Conservation (phyloP, 208 protist species). For the Naegleria lovaniensis region DNA sequence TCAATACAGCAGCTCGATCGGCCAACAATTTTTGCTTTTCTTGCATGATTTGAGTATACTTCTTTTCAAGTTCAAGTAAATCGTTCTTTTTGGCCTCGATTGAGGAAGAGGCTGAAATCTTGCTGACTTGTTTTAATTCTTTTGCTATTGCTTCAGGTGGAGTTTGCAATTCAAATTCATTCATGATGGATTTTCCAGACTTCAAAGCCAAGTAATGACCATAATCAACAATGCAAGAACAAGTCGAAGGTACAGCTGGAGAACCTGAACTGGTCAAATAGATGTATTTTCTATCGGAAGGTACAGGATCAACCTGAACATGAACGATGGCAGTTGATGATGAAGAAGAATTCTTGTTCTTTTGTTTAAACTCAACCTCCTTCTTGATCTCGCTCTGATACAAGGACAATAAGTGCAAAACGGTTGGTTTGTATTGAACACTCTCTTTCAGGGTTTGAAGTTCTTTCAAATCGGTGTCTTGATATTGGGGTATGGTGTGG, state of each 20-base stretch:
- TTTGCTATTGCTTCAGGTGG: not conserved
- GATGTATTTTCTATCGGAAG: not conserved
- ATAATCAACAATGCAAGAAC: not conserved
- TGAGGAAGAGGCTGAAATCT: not conserved
- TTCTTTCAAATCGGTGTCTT: not conserved
- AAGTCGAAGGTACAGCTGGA: not conserved
- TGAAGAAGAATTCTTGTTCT: not conserved
- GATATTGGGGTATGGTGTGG: not conserved
- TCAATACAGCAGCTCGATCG: not conserved
- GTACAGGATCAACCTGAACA: not conserved
- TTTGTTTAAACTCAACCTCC: not conserved
- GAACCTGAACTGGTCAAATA: not conserved
- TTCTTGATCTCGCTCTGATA: not conserved
- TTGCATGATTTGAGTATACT: not conserved
- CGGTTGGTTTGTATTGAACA: not conserved
- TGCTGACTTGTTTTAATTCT: not conserved
- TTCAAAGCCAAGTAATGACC: not conserved
- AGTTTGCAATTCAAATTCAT: not conserved
- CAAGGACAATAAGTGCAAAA: not conserved
- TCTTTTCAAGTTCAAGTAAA: not conserved
- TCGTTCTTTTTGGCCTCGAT: not conserved
- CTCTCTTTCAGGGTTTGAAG: not conserved
- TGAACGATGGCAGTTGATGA: not conserved
- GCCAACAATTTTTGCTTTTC: not conserved
- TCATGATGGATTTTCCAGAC: not conserved